Evolutionary conservation across 2,329 filamentous ascomycete species (phyloP), one percentile per base, ranked within the genome.

Genomic region (Exophiala aquamarina): DNA sequence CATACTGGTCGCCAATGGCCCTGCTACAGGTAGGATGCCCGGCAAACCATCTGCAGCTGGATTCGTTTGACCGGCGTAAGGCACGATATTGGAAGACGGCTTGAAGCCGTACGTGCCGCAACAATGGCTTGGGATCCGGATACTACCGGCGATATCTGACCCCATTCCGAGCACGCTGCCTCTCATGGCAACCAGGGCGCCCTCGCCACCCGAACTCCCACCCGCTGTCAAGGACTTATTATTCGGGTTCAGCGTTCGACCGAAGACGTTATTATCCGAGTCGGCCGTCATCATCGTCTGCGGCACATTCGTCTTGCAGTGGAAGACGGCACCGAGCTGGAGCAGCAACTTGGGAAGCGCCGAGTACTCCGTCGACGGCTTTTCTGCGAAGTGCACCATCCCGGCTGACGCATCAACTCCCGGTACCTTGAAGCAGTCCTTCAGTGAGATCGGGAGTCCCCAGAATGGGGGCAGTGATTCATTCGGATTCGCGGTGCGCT

Each of bases 181-280:
- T 20, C 73, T 70, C 67, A 84, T 72, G 3, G 74, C 76, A 15
- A 84, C 54, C n/a, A 84, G 62, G 0, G 76, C 79, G 0, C 74
- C 81, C 61, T 86, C 82, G 8, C 84, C 84, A 13, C 84, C 84
- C 0, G 78, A 81, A 10, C 76, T 80, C 2, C 85, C 84, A 5
- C 85, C 84, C 0, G 80, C 73, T 0, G 77, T 80, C 21, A 83
- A 69, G 15, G 71, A 66, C 1, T 77, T 71, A 48, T 85, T 84
- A 44, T 75, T 69, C 0, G 85, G 83, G 58, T 85, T 86, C 1
- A 85, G 64, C 0, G 78, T 79, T 23, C 78, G 73, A 1, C 82
- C 82, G 15, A 43, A 51, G n/a, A 84, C 59, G 57, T 83, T 75
- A 60, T 82, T 84, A 34, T 76, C 73, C 1, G 68, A 72, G 54